Evolutionary conservation across 208 protist genomes (phyloP).

Genomic region (Herpetomonas samuelpessoai): DNA sequence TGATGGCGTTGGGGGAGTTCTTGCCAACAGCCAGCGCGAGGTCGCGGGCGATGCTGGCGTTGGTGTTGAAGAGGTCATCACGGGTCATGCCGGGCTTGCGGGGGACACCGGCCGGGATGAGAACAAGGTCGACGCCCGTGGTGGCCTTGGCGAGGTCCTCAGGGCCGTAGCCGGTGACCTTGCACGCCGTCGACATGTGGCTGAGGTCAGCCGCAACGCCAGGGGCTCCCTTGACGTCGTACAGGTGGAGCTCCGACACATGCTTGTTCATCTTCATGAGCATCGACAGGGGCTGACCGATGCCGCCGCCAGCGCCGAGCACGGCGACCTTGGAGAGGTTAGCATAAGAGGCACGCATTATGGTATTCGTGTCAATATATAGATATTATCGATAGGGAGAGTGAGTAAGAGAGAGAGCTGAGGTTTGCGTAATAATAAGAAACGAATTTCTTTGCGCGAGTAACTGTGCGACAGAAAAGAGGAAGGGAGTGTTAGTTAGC

Average conservation of each 20-base stretch:
- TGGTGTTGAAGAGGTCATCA: constrained; percentile 96
- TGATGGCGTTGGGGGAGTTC: constrained; percentile 87
- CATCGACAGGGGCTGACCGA: constrained; percentile 95
- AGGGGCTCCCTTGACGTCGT: constrained; percentile 84
- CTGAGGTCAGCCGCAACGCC: constrained; percentile 90
- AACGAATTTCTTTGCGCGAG: not conserved
- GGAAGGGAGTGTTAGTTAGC: not conserved
- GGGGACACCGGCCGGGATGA: constrained; percentile 94
- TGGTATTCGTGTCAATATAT: constrained; percentile 2
- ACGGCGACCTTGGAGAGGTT: constrained; percentile 72
- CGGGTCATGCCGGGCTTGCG: constrained; percentile 97
- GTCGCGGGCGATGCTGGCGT: constrained; percentile 88
- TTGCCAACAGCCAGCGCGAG: constrained; percentile 78
- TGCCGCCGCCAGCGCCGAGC: constrained; percentile 94
- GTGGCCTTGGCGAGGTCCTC: constrained; percentile 74
- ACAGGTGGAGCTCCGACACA: constrained; percentile 83
- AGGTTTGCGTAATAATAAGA: not conserved
- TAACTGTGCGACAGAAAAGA: no score
- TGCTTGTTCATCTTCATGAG: constrained; percentile 86
- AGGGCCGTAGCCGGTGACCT: constrained; percentile 64
- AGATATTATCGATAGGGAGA: not conserved
- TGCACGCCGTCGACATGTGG: constrained; percentile 79
- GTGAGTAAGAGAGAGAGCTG: not conserved
- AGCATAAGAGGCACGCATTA: constrained; percentile 7
- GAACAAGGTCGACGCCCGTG: constrained; percentile 77